Evolutionary conservation across 768 basidiomycete genomes (phyloP).

Genomic region (Termitomyces sp.): DNA sequence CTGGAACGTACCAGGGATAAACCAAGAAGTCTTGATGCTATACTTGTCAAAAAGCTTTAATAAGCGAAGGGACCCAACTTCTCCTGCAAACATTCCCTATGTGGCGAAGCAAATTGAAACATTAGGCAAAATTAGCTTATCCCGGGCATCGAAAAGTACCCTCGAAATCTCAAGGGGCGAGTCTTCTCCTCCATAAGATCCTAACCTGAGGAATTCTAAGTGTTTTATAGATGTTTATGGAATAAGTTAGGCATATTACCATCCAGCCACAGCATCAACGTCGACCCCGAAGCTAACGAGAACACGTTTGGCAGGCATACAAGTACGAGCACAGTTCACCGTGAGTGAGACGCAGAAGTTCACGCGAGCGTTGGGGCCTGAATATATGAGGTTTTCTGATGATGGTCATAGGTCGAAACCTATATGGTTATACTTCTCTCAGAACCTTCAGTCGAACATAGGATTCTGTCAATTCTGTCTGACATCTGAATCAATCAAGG

Average conservation of each 20-base stretch:
- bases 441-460: neutral
- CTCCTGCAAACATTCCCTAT: conserved; percentile 68
- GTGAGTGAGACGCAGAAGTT: neutral
- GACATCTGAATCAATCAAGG: too few relatives aligned
- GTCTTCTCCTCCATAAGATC: conserved; percentile 74
- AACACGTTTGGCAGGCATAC: conserved; percentile 46
- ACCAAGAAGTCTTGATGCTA: conserved; percentile 65
- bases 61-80: conserved; percentile 64
- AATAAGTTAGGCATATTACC: conserved; percentile 29
- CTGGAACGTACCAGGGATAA: conserved; percentile 52
- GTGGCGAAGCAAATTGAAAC: neutral
- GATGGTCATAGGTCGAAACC: neutral
- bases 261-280: conserved; percentile 74
- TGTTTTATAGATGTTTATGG: neutral
- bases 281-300: conserved; percentile 65
- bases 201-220: conserved; percentile 39
- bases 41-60: conserved; percentile 71
- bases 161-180: conserved; percentile 65
- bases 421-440: neutral
- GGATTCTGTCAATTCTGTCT: neutral
- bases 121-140: neutral
- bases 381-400: neutral
- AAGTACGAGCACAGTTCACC: neutral
- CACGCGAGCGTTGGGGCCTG: neutral
- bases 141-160: conserved; percentile 24